A percentile compares a stretch with the other conserved stretches of the same genome.
Evolutionary conservation across 352 stramenopile genomes (phyloP).

Genomic region (Ophiocytium majus): DNA sequence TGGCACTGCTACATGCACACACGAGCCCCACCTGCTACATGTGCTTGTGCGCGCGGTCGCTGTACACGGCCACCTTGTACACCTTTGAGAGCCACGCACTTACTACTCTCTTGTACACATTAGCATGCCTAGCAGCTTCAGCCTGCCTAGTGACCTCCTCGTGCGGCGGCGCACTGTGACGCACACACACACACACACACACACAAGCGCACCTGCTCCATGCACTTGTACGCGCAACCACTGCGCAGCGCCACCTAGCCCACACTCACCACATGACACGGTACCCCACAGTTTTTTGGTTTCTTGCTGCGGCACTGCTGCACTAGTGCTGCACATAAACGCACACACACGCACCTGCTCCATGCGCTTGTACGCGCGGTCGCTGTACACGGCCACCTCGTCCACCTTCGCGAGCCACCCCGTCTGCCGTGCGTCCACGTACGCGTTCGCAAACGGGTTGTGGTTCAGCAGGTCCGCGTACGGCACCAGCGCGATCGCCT

Average conservation of each 20-base stretch:
- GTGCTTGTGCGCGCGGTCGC: slow-evolving; percentile 71
- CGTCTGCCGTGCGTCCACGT: slow-evolving; percentile 64
- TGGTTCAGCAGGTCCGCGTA: slow-evolving; percentile 83
- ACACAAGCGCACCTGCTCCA: too few species aligned
- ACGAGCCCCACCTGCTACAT: slow-evolving; percentile 71
- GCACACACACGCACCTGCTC: slow-evolving; percentile 61
- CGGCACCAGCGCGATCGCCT: slow-evolving; percentile 72
- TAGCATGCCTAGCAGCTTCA: too few species aligned
- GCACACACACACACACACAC: too few species aligned
- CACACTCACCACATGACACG: too few species aligned
- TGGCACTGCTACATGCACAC: too few species aligned
- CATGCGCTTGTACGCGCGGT: slow-evolving; percentile 74
- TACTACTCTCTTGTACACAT: too few species aligned
- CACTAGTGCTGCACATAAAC: not conserved
- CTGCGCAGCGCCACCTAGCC: too few species aligned
- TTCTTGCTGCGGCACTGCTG: too few species aligned
- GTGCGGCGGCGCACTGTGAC: too few species aligned
- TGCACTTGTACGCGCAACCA: too few species aligned
- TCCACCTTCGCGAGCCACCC: slow-evolving; percentile 69
- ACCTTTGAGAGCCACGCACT: slow-evolving; percentile 66
- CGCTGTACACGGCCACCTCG: slow-evolving; percentile 74
- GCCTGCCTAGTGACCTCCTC: too few species aligned
- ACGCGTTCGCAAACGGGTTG: slow-evolving; percentile 63
- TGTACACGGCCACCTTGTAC: slow-evolving; percentile 76
- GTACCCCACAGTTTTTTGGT: too few species aligned